Conservation (phyloP, 805 yeast species). For the Ogataea minuta region DNA sequence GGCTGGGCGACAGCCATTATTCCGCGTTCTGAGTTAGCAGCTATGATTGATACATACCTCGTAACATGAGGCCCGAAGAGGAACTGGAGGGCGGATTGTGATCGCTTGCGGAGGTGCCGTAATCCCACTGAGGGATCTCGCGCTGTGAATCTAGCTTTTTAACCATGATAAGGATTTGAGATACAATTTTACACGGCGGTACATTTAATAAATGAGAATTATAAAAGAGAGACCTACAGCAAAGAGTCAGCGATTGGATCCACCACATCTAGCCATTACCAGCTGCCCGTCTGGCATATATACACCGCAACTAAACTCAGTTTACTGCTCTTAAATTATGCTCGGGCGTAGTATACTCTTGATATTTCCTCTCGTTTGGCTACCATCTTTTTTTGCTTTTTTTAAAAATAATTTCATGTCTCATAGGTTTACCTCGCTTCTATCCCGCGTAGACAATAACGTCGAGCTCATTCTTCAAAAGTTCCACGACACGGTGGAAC, state of each 20-base stretch:
- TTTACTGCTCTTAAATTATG: no score
- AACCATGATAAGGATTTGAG: conserved; percentile 5
- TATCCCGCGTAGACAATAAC: conserved; percentile 49
- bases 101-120: conserved; percentile 24
- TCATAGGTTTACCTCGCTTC: conserved; percentile 40
- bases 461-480: conserved; percentile 51
- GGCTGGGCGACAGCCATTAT: conserved; percentile 42
- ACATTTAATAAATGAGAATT: no score
- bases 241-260: no score
- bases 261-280: no score
- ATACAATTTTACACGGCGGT: no score
- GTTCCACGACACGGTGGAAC: conserved; percentile 51
- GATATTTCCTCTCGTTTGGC: no score
- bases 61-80: conserved; percentile 29
- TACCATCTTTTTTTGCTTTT: no score
- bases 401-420: conserved; percentile 36
- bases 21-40: conserved; percentile 30
- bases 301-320: no score
- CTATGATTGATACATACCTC: conserved; percentile 13
- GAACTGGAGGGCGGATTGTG: conserved; percentile 21
- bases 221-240: no score
- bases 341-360: no score
- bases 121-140: conserved; percentile 29
- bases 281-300: no score
- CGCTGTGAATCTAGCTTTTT: conserved; percentile 13